Evolutionary conservation across 345 rosid species (phyloP).

Genomic region (Mallotus nudiflorus): DNA sequence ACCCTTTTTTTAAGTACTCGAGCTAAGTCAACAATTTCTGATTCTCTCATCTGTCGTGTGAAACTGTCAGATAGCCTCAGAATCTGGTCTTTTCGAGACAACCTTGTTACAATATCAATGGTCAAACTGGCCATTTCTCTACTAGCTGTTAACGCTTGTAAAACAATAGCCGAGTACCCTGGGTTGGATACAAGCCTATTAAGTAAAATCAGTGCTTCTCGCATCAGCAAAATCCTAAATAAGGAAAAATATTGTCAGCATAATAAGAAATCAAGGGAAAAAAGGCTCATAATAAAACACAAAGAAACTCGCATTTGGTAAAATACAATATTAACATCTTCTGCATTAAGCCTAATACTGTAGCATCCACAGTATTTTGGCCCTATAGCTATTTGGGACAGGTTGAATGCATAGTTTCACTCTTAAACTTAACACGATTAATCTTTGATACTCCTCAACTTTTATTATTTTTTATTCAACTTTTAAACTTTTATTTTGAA

Average conservation of each 20-base stretch:
- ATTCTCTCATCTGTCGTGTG: conserved; percentile 47
- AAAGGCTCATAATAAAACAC: no score
- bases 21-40: conserved; percentile 68
- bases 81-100: conserved; percentile 49
- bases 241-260: neutral
- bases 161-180: conserved; percentile 47
- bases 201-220: conserved; percentile 78
- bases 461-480: no score
- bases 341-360: no score
- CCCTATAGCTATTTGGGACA: no score
- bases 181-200: conserved; percentile 75
- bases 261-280: neutral
- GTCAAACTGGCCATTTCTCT: conserved; percentile 83
- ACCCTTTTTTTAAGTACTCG: conserved; percentile 62
- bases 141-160: conserved; percentile 58
- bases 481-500: no score
- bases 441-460: no score
- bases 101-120: conserved; percentile 61
- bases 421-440: no score
- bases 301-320: no score
- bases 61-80: conserved; percentile 27
- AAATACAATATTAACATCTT: no score
- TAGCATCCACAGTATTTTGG: no score
- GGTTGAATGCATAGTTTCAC: no score
- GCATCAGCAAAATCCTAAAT: conserved; percentile 59